Evolutionary conservation across 2,329 filamentous ascomycete genomes (phyloP).

Genomic region (Tolypocladium cylindrosporum): DNA sequence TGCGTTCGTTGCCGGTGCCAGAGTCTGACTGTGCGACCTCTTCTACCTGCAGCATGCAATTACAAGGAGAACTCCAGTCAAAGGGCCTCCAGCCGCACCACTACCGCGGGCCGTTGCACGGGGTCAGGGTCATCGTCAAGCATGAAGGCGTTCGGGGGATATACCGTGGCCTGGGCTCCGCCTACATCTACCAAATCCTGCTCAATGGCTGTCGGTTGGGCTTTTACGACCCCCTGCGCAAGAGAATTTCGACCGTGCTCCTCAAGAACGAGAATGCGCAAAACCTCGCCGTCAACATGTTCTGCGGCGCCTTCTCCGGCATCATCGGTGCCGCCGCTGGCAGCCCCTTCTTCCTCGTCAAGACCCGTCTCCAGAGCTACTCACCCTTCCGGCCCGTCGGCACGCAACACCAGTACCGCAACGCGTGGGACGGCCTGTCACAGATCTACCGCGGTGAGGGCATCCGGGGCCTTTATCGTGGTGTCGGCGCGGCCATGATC

Average conservation of each 20-base stretch:
- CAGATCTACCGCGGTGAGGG: conserved; percentile 76
- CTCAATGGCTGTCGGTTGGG: conserved; percentile 94
- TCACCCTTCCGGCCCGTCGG: conserved; percentile 89
- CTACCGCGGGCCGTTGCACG: conserved; percentile 87
- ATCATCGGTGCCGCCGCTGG: conserved; percentile 87
- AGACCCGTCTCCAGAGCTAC: conserved; percentile 90
- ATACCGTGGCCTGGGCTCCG: conserved; percentile 81
- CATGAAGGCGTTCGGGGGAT: conserved; percentile 84
- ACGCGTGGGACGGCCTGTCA: conserved; percentile 71
- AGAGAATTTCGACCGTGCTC: conserved; percentile 56
- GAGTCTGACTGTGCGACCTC: background rate
- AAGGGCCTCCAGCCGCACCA: conserved; percentile 77
- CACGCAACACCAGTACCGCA: conserved; percentile 89
- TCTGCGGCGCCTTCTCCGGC: conserved; percentile 80
- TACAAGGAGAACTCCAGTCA: conserved; percentile 88
- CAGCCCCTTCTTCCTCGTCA: conserved; percentile 95
- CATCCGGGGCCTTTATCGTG: conserved; percentile 72
- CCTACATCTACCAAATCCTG: conserved; percentile 92
- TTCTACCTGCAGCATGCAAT: conserved; percentile 58
- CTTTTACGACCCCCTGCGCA: conserved; percentile 93
- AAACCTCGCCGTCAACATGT: conserved; percentile 83
- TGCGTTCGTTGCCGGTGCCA: background rate
- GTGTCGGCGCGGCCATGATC: conserved; percentile 89
- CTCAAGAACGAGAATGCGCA: conserved; percentile 67
- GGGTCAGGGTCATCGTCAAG: conserved; percentile 76